Percentiles rank a stretch among this genome's conserved stretches.
Conservation (phyloP, 139 green algal species). For the Chlamydomonas sp. region DNA sequence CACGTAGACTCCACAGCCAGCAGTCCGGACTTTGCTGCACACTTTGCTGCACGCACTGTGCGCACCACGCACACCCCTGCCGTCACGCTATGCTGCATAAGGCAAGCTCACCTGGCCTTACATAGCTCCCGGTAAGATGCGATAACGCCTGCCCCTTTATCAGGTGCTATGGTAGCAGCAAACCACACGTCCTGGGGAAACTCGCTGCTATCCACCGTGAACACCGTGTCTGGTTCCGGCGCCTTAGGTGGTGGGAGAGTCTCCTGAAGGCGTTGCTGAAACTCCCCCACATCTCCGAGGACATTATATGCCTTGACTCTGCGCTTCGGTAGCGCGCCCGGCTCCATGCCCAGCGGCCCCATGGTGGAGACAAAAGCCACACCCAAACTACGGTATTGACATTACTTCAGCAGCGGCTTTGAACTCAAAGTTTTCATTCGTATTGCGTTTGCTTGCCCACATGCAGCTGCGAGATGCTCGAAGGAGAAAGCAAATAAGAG, state of each 20-base stretch:
- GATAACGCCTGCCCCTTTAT: constrained; percentile 43
- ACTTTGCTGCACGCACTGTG: too few relatives aligned
- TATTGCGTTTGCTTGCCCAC: too few relatives aligned
- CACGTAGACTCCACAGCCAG: too few relatives aligned
- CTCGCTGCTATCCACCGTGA: constrained; percentile 25
- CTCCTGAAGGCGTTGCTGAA: constrained; percentile 8
- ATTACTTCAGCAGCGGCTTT: too few relatives aligned
- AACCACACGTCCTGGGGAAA: constrained; percentile 45
- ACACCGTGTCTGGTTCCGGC: constrained; percentile 14
- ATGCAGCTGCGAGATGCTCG: too few relatives aligned
- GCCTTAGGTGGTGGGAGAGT: constrained; percentile 19
- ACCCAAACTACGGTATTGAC: too few relatives aligned
- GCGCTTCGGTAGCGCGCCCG: constrained; percentile 2
- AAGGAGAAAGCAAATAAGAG: too few relatives aligned
- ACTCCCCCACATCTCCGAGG: constrained; percentile 43
- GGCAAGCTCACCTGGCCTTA: constrained; percentile 39
- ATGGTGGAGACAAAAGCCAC: too few relatives aligned
- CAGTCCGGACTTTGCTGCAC: too few relatives aligned
- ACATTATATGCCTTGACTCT: constrained; percentile 41
- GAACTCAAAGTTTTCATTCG: too few relatives aligned
- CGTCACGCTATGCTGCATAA: background rate
- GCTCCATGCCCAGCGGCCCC: too few relatives aligned
- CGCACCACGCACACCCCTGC: background rate
- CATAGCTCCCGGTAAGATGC: constrained; percentile 31
- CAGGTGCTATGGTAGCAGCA: constrained; percentile 43